These are phyloP conservation scores for Tripterygium wilfordii DNA, from an alignment of 177 flowering plant genomes.

Conservation along the genomic window DNA sequence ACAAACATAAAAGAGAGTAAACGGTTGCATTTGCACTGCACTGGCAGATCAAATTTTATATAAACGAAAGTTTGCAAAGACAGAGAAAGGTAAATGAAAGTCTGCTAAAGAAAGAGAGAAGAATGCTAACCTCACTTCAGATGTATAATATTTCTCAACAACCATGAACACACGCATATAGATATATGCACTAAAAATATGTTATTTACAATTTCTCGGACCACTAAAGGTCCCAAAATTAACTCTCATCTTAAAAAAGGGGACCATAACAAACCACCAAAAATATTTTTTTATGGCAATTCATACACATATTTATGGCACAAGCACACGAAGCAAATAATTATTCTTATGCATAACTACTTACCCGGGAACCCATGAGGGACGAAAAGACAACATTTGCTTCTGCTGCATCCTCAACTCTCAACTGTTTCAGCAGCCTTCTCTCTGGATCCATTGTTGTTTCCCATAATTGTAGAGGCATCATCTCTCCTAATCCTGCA, in stretches of 20 bases:
- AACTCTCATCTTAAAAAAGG: no score
- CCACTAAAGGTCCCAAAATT: no score
- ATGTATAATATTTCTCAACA: no score
- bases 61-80: no score
- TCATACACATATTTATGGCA: neutral
- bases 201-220: no score
- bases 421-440: constrained; percentile 71
- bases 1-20: neutral
- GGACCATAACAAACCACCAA: no score
- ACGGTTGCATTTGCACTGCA: neutral
- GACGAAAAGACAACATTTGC: constrained; percentile 84
- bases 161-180: no score
- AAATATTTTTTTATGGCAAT: neutral
- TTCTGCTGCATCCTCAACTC: constrained; percentile 86
- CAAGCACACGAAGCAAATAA: neutral
- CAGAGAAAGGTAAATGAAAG: no score
- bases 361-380: constrained; percentile 88
- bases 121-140: no score
- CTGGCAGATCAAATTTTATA: no score
- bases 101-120: no score
- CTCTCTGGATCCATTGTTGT: constrained; percentile 87
- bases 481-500: constrained; percentile 97
- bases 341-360: neutral
- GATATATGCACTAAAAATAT: no score
- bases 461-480: constrained; percentile 95